A percentile compares a stretch with the other conserved stretches of the same genome.
Evolutionary conservation across 2,329 filamentous ascomycete species (phyloP).

Genomic region (Sporothrix sp.): DNA sequence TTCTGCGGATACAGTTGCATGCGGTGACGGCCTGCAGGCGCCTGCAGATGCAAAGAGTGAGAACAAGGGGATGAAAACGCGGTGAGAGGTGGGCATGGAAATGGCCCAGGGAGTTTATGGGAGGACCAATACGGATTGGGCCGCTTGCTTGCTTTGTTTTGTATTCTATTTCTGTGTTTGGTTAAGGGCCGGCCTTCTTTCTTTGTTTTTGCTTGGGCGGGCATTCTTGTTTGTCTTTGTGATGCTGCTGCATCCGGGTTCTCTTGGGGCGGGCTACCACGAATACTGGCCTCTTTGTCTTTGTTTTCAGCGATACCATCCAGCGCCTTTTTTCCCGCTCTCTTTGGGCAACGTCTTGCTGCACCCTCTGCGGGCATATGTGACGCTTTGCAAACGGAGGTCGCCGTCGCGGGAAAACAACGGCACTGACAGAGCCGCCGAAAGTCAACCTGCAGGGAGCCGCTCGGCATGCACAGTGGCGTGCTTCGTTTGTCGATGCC

Average conservation of each 20-base stretch:
- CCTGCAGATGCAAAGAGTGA: no score
- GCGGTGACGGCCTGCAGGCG: no score
- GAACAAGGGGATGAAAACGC: no score
- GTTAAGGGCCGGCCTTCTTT: background rate
- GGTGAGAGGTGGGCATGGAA: no score
- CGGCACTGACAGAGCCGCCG: no score
- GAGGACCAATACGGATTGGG: background rate
- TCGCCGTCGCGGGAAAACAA: no score
- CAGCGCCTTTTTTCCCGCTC: background rate
- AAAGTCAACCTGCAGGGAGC: background rate
- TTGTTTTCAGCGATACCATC: slow-evolving; percentile 8
- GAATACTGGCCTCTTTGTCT: background rate
- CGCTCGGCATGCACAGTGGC: no score
- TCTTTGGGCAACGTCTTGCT: no score
- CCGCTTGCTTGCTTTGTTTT: background rate
- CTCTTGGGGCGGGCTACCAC: background rate
- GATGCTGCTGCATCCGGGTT: background rate
- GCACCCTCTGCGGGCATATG: no score
- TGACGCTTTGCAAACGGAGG: no score
- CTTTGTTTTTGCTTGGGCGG: background rate
- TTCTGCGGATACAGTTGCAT: no score
- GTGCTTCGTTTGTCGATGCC: no score
- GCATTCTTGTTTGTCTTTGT: background rate
- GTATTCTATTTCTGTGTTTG: background rate
- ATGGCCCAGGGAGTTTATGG: slow-evolving; percentile 3